Evolutionary conservation across 352 stramenopile genomes (phyloP), one percentile per base, ranked within the genome.

Genomic region (Globisporangium viniferum): DNA sequence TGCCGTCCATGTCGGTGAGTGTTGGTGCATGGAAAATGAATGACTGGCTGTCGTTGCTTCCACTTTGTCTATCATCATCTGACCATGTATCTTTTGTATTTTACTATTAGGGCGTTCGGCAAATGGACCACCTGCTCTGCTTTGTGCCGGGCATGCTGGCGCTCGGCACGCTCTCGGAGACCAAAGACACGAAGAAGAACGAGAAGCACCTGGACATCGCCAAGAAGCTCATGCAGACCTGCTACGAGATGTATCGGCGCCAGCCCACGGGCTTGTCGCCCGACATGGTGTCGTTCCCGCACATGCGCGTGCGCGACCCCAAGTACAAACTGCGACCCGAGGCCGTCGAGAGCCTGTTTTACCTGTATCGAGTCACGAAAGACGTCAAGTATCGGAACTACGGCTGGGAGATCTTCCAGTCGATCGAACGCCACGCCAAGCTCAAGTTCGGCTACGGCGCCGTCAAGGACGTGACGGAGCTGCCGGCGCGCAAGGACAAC

Each of bases 91-190:
- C 20, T 51, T 73, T 74, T 36, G 2, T 36, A 2, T 22, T 15
- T 58, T 8, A 44, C 31, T 24, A 35, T 35, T 20, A 61, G 56
- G 67, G 61, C 15, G 49, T 80, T n/a, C 64, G 92, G 64, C 84
- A 93, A 60, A 98, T 99, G 95, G 95, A 99, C 66, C 97, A 99
- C 73, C 78, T 99, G 60, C 83, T 96, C 12, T 99, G 97, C 78
- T 99, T 99, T 64, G 89, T 98, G 15, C 86, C 91, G 0, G 95
- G 93, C 9, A 82, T 98, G 44, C 74, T 99, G 12, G 97, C 96
- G 4, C 81, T 99, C n/a, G 97, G 97, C n/a, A 92, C 83, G 33
- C 67, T 93, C 4, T 76, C 73, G 31, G 81, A 91, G 53, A 78
- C 73, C 0, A 54, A 83, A 1, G 79, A 97, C 39, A 73, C 79